A percentile compares a stretch with the other conserved stretches of the same genome.
Evolutionary conservation across 805 yeast species (phyloP).

Genomic region (Candida chilensis): DNA sequence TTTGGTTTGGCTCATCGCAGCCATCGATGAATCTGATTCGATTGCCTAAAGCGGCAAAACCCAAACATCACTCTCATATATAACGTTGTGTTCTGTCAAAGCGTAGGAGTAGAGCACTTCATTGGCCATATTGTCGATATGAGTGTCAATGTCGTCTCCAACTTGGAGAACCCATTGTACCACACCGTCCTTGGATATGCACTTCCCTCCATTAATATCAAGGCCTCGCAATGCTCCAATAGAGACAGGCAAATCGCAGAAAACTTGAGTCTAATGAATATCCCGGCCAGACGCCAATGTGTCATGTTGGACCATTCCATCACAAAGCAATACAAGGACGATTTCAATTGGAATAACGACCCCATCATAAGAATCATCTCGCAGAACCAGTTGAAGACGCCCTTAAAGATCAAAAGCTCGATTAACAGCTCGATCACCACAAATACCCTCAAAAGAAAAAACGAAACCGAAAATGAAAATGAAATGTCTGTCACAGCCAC

Average conservation of each 20-base stretch:
- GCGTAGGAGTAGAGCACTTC: too few relatives aligned
- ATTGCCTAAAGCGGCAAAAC: too few relatives aligned
- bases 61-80: too few relatives aligned
- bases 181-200: background rate
- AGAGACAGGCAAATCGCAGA: background rate
- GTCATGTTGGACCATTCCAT: background rate
- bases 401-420: background rate
- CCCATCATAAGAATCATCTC: background rate
- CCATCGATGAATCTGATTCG: too few relatives aligned
- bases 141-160: too few relatives aligned
- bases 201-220: background rate
- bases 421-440: background rate
- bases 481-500: too few relatives aligned
- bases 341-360: background rate
- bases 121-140: too few relatives aligned
- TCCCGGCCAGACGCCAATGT: background rate
- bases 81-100: too few relatives aligned
- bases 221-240: background rate
- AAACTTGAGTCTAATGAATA: background rate
- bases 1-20: too few relatives aligned
- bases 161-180: background rate
- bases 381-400: background rate
- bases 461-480: too few relatives aligned
- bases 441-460: background rate
- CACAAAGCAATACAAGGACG: background rate